Conservation (phyloP, 208 protist genomes). For the Willaertia magna region DNA sequence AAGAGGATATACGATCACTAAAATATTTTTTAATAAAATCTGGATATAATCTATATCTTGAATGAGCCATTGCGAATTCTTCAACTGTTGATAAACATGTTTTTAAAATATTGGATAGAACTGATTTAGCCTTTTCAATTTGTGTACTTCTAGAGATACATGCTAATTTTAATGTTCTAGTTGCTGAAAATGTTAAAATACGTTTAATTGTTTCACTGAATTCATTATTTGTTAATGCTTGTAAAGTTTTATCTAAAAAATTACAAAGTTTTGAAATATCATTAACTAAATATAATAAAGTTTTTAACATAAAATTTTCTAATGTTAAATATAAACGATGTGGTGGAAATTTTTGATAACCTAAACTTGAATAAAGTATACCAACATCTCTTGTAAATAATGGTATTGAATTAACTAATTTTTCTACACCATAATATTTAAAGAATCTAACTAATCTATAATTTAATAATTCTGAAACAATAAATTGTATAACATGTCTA, state of each 20-base stretch:
- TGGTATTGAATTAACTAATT: no score
- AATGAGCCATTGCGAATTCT: neutral
- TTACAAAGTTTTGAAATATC: neutral
- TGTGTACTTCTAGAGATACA: no score
- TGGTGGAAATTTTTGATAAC: no score
- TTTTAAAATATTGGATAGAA: no score
- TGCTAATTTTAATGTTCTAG: no score
- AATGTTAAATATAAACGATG: neutral
- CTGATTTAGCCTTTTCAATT: no score
- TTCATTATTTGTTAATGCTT: no score
- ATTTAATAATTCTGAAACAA: neutral
- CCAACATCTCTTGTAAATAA: no score
- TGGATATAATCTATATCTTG: neutral
- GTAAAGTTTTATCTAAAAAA: neutral
- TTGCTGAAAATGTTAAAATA: no score
- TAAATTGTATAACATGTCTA: neutral
- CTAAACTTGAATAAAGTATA: no score
- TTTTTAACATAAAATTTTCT: neutral
- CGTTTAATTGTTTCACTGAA: no score
- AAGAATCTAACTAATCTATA: neutral
- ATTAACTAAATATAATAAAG: neutral
- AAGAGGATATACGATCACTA: neutral
- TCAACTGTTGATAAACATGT: neutral
- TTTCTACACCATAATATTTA: neutral
- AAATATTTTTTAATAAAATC: neutral